phyloP scores from a whole-genome alignment of 805 yeast genomes.

The Pichia insulana region DNA sequence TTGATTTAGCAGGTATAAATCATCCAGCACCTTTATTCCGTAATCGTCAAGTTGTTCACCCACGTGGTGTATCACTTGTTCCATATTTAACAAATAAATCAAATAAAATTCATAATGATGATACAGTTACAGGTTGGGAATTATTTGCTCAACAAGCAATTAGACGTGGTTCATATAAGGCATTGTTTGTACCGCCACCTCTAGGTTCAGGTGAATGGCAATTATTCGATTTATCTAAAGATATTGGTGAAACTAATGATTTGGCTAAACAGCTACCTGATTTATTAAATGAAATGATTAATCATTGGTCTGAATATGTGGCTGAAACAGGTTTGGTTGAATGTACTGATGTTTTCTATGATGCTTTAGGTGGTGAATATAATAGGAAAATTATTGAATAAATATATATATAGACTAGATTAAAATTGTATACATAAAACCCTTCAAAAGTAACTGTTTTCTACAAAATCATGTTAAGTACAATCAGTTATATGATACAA shows the following conservation, averaged over 20 bases:
- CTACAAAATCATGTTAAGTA: no score
- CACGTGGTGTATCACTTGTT: constrained; percentile 41
- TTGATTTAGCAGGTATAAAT: constrained; percentile 38
- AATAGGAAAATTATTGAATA: background rate
- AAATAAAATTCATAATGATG: constrained; percentile 31
- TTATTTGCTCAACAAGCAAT: constrained; percentile 49
- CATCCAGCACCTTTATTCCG: constrained; percentile 35
- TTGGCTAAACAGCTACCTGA: constrained; percentile 30
- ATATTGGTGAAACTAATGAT: constrained; percentile 44
- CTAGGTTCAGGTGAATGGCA: constrained; percentile 43
- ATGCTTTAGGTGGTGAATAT: constrained; percentile 6
- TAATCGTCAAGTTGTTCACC: constrained; percentile 35
- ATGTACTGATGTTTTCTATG: constrained; percentile 9
- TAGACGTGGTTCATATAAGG: constrained; percentile 41
- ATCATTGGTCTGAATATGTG: constrained; percentile 43
- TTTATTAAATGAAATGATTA: constrained; percentile 33
- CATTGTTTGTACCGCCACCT: constrained; percentile 41
- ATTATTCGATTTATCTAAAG: constrained; percentile 30
- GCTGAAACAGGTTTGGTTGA: constrained; percentile 43
- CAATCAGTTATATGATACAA: no score
- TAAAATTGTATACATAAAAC: no score
- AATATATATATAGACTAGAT: constrained; percentile 1
- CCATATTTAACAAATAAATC: constrained; percentile 26
- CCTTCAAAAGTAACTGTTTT: no score
- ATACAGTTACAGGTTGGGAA: constrained; percentile 48